A percentile compares a stretch with the other conserved stretches of the same genome.
Evolutionary conservation across 768 basidiomycete genomes (phyloP).

Genomic region (Leccinum truebloodii): DNA sequence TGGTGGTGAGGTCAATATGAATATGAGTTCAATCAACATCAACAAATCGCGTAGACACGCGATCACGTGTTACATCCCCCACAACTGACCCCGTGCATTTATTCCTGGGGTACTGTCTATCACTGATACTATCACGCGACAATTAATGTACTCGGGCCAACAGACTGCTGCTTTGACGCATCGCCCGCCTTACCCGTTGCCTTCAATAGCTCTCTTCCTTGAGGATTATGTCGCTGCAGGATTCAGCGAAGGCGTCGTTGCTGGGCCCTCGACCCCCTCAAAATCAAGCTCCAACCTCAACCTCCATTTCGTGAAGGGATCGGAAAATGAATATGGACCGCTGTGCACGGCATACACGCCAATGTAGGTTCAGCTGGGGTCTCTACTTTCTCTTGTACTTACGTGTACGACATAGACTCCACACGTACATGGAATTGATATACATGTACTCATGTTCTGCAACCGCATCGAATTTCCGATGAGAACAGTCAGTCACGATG

Average conservation of each 20-base stretch:
- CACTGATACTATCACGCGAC: too few relatives aligned
- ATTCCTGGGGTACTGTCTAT: too few relatives aligned
- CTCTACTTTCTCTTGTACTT: constrained; percentile 92
- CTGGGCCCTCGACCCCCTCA: constrained; percentile 95
- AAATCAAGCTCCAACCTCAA: constrained; percentile 75
- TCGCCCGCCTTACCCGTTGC: too few relatives aligned
- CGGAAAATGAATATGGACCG: constrained; percentile 73
- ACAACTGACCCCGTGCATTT: constrained; percentile 9
- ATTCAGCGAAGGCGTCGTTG: constrained; percentile 87
- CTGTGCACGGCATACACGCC: constrained; percentile 68
- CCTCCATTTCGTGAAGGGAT: too few relatives aligned
- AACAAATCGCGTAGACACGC: constrained; percentile 30
- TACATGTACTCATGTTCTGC: too few relatives aligned
- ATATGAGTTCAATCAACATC: constrained; percentile 29
- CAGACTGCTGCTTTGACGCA: not conserved
- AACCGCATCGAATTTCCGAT: too few relatives aligned
- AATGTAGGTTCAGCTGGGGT: constrained; percentile 92
- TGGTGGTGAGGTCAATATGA: constrained; percentile 4
- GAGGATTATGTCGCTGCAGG: constrained; percentile 96
- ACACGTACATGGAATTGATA: too few relatives aligned
- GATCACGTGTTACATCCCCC: constrained; percentile 23
- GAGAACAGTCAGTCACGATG: not conserved
- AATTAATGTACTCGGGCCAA: too few relatives aligned
- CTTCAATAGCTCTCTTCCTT: constrained; percentile 1
- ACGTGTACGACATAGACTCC: constrained; percentile 10